A percentile compares a stretch with the other conserved stretches of the same genome.
These are phyloP conservation scores for Sarocladiaceae sp. DNA, from an alignment of 2,329 filamentous ascomycete species.

Conservation along the genomic window DNA sequence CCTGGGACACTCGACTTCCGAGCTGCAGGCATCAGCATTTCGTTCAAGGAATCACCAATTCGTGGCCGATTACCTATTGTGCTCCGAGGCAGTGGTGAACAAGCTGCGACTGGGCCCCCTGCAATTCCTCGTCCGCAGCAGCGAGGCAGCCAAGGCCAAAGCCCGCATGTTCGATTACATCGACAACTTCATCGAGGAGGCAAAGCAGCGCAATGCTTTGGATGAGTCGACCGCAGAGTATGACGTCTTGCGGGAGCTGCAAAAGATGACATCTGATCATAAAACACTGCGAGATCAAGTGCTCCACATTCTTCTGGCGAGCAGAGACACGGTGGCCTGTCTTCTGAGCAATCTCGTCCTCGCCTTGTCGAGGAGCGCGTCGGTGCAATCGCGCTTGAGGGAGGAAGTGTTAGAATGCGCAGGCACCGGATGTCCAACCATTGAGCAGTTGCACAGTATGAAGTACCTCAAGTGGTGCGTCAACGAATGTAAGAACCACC, in stretches of 20 bases:
- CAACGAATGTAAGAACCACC: constrained; percentile 44
- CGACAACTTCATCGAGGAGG: constrained; percentile 36
- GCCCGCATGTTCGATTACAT: constrained; percentile 31
- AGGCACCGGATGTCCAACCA: constrained; percentile 32
- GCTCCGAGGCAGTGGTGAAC: constrained; percentile 25
- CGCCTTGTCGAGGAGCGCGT: constrained; percentile 32
- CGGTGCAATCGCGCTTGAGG: constrained; percentile 39
- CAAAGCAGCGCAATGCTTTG: constrained; percentile 17
- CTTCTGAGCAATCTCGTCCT: constrained; percentile 37
- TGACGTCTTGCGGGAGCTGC: constrained; percentile 43
- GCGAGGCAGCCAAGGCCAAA: constrained; percentile 19
- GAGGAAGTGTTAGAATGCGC: constrained; percentile 29
- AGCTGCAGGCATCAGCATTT: constrained; percentile 15
- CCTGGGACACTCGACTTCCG: constrained; percentile 17
- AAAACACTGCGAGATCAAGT: constrained; percentile 33
- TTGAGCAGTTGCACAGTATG: constrained; percentile 43
- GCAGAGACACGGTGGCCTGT: constrained; percentile 40
- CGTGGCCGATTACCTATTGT: constrained; percentile 27
- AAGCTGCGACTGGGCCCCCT: constrained; percentile 27
- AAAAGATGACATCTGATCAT: constrained; percentile 21
- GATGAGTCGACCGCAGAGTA: constrained; percentile 22
- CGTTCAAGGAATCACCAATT: constrained; percentile 27
- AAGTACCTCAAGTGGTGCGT: constrained; percentile 50
- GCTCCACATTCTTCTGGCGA: constrained; percentile 37
- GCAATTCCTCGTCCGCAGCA: constrained; percentile 21